Conservation (phyloP, 1,284 basidiomycete species). For the Athelia sp. region DNA sequence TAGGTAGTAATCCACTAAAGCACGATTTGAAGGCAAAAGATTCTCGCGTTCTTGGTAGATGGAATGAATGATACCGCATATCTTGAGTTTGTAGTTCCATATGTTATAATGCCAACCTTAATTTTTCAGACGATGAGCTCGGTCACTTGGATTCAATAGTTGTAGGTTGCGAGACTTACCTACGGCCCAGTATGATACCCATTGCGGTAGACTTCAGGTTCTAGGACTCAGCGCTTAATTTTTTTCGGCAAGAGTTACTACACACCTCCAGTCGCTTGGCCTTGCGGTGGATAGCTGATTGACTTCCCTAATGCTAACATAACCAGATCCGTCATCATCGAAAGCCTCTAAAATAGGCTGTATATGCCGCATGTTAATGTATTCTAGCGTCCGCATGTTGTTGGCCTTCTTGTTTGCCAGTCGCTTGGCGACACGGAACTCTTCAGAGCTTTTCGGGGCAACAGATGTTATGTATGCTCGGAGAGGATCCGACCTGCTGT, state of each 20-base stretch:
- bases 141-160: background rate
- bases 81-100: background rate
- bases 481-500: background rate
- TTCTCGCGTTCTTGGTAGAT: background rate
- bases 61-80: background rate
- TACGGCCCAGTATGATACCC: conserved; percentile 21
- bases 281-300: conserved; percentile 11
- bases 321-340: conserved; percentile 25
- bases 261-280: conserved; percentile 1
- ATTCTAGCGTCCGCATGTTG: too few species aligned
- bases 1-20: background rate
- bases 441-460: conserved; percentile 10
- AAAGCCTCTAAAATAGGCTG: conserved; percentile 22
- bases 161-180: conserved; percentile 1
- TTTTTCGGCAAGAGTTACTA: too few species aligned
- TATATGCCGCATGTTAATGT: background rate
- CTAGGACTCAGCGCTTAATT: too few species aligned
- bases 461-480: conserved; percentile 2
- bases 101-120: background rate
- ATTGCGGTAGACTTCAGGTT: conserved; percentile 13
- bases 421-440: conserved; percentile 3
- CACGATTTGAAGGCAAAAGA: background rate
- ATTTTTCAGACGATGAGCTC: background rate
- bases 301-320: conserved; percentile 24
- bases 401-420: too few species aligned